Percentiles rank a stretch among this genome's conserved stretches.
Evolutionary conservation across 1,284 basidiomycete genomes (phyloP).

Genomic region (Macrocystidia cucumis): DNA sequence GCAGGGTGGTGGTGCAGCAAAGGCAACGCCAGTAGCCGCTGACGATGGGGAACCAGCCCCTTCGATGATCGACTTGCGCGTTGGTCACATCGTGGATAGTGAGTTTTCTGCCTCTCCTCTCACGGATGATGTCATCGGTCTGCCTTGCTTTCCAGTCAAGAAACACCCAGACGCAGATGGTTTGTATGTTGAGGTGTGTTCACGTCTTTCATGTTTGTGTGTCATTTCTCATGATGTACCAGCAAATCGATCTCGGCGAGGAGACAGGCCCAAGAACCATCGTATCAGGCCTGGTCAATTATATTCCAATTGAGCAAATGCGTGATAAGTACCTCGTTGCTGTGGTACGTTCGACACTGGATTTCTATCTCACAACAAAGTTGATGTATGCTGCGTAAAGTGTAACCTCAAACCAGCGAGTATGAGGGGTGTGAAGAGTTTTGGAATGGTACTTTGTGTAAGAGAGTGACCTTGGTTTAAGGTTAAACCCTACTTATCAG

Average conservation of each 20-base stretch:
- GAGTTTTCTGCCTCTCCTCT: conserved; percentile 18
- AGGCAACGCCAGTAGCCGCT: conserved; percentile 39
- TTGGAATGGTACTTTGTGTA: conserved; percentile 93
- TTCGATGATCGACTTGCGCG: conserved; percentile 91
- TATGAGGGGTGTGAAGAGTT: conserved; percentile 95
- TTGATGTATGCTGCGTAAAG: conserved; percentile 29
- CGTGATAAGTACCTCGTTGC: conserved; percentile 79
- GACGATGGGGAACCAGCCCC: conserved; percentile 77
- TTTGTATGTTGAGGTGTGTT: conserved; percentile 76
- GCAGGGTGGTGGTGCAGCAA: conserved; percentile 29
- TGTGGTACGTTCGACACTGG: conserved; percentile 47
- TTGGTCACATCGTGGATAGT: conserved; percentile 89
- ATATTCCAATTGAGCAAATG: conserved; percentile 93
- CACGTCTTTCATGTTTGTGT: neutral
- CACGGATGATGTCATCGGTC: conserved; percentile 2
- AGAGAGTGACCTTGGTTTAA: conserved; percentile 20
- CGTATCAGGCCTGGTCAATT: conserved; percentile 91
- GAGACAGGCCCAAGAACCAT: conserved; percentile 90
- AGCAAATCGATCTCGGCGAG: conserved; percentile 95
- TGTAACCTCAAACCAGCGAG: conserved; percentile 93
- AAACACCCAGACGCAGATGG: conserved; percentile 94
- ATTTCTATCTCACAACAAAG: conserved; percentile 1
- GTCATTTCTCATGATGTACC: conserved; percentile 6
- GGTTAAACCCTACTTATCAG: conserved; percentile 4
- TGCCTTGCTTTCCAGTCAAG: conserved; percentile 48